Conservation (phyloP, 257 asterid species). For the Knoxia roxburghii region DNA sequence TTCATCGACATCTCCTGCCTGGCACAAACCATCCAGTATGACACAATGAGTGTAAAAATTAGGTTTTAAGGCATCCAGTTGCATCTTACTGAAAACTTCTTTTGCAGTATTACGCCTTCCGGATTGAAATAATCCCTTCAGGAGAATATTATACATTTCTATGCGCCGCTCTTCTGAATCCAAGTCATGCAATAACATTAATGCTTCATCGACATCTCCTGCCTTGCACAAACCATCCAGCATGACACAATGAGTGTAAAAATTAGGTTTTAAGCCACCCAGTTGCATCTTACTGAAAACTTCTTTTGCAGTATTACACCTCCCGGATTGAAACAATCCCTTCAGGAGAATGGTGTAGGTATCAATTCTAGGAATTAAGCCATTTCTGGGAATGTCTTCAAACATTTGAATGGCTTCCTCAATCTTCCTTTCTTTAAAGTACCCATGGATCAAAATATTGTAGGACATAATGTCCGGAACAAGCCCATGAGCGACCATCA, state of each 20-base stretch:
- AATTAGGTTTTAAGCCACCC: no score
- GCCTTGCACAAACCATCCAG: slow-evolving; percentile 7
- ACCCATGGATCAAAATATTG: no score
- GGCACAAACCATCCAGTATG: no score
- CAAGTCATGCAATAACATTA: slow-evolving; percentile 4
- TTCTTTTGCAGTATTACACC: slow-evolving; percentile 11
- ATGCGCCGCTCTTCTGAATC: not conserved
- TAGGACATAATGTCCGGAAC: no score
- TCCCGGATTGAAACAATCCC: slow-evolving; percentile 21
- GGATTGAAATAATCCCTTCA: slow-evolving; percentile 18
- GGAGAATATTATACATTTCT: not conserved
- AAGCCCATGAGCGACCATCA: no score
- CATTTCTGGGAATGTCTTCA: slow-evolving; percentile 16
- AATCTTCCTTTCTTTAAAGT: no score
- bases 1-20: no score
- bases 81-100: not conserved
- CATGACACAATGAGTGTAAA: no score
- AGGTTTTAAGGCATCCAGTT: no score
- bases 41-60: no score
- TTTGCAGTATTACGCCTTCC: slow-evolving; percentile 3
- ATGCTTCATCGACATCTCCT: slow-evolving; percentile 13
- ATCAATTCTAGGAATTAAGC: slow-evolving; percentile 12
- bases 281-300: not conserved
- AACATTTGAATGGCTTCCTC: no score
- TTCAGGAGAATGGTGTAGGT: no score